Conservation (phyloP, 305 asterid species). For the Solanum chacoense region DNA sequence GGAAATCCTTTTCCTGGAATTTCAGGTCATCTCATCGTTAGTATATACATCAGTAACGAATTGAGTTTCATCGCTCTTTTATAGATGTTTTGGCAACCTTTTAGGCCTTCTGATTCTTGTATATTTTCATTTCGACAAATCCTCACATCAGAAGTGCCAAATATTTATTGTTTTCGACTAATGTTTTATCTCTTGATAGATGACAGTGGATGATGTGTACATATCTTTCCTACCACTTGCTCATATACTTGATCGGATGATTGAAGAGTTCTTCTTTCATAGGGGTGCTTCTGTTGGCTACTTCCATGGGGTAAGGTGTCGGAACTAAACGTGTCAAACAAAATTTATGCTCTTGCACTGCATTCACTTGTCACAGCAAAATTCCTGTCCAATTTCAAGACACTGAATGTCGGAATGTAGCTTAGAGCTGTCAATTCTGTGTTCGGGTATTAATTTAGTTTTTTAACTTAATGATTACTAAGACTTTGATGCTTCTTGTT, state of each 20-base stretch:
- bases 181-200: conserved; percentile 29
- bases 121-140: neutral
- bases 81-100: neutral
- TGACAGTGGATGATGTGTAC: conserved; percentile 88
- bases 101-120: neutral
- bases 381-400: neutral
- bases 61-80: neutral
- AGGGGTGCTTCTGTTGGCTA: conserved; percentile 98
- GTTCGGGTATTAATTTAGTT: neutral
- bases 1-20: neutral
- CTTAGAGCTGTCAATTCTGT: neutral
- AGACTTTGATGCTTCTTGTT: neutral
- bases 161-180: neutral
- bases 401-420: neutral
- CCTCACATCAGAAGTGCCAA: neutral
- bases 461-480: neutral
- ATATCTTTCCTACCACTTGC: conserved; percentile 97
- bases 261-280: conserved; percentile 92
- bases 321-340: neutral
- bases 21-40: neutral
- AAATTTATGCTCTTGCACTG: neutral
- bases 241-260: conserved; percentile 96
- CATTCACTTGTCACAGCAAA: neutral
- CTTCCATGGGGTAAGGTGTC: conserved; percentile 73
- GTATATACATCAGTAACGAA: neutral